Base-by-base conservation (phyloP, 495 filamentous ascomycete genomes). In the Pyrenula aspistea region DNA sequence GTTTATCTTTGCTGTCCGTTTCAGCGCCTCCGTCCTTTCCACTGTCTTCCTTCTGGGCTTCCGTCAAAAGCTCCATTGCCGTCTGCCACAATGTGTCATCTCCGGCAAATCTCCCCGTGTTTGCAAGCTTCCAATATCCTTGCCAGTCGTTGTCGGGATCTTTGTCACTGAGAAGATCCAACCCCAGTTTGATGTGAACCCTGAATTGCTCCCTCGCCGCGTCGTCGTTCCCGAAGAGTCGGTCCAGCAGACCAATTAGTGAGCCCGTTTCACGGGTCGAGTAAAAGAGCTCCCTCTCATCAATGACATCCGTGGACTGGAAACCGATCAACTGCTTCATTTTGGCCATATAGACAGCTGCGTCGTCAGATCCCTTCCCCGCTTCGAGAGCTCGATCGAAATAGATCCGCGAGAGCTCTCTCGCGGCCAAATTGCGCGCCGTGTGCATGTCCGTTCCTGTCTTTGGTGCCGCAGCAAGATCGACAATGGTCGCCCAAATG, bases 121-220 rank as follows among this genome's bases (percentile, higher is more conserved):
- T n/a, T 10, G 12, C 22, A 22, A 55, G 53, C 21, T 55, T 31
- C n/a, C 3, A 55, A 42, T 24, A 42, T 8, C 15, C 24, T 11
- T 12, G 48, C 56, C 54, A 21, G 59, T 25, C 25, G 22, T 48
- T 51, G 4, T 19, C 59, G 78, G 75, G 60, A 76, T 12, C 72
- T 70, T 52, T 24, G 22, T 52, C 50, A 20, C 10, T 21, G 8
- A 52, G 50, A 20, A 52, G n/a, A 10, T 21, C 22, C 50, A 52
- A 19, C 19, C 19, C 50, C 20, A 21, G 19, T 19, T 52, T 52
- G 4, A 52, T 52, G 19, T 21, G 22, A 52, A 24, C 19, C 20
- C 20, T 20, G 19, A 52, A 52, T 10, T 52, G 50, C 50, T 52
- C 22, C 50, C 50, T 52, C 19, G 22, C 50, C 8, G 4, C 50